phyloP scores from a whole-genome alignment of 257 asterid genomes.

The Nicotiana tabacum region DNA sequence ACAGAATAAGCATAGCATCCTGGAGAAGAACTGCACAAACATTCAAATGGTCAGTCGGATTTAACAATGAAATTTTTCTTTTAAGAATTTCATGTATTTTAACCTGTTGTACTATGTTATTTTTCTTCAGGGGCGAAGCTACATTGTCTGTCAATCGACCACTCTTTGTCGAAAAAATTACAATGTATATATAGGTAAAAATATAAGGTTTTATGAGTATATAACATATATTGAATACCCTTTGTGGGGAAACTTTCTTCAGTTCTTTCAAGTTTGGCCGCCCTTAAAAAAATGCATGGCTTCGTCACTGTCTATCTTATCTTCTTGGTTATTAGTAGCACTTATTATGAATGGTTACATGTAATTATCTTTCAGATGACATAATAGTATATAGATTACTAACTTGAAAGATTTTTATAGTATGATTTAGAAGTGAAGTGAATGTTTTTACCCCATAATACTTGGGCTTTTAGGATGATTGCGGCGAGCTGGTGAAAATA shows the following conservation, averaged over 20 bases:
- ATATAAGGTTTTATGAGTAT: too few relatives aligned
- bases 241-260: too few relatives aligned
- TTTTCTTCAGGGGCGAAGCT: too few relatives aligned
- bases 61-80: too few relatives aligned
- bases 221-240: too few relatives aligned
- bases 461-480: constrained; percentile 28
- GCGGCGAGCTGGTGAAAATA: constrained; percentile 52
- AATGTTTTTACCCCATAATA: constrained; percentile 37
- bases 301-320: neutral
- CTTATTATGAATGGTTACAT: neutral
- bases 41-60: neutral
- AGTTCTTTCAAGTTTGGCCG: too few relatives aligned
- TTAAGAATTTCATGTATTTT: too few relatives aligned
- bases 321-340: neutral
- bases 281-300: too few relatives aligned
- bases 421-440: neutral
- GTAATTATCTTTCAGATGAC: neutral
- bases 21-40: constrained; percentile 40
- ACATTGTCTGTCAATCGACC: too few relatives aligned
- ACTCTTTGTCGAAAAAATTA: too few relatives aligned
- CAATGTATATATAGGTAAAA: too few relatives aligned
- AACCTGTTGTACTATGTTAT: too few relatives aligned
- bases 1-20: constrained; percentile 53
- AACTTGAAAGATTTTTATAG: neutral
- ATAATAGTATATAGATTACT: neutral